A percentile compares a stretch with the other conserved stretches of the same genome.
phyloP scores from a whole-genome alignment of 164 flowering plant genomes.

The Litsea cubeba region DNA sequence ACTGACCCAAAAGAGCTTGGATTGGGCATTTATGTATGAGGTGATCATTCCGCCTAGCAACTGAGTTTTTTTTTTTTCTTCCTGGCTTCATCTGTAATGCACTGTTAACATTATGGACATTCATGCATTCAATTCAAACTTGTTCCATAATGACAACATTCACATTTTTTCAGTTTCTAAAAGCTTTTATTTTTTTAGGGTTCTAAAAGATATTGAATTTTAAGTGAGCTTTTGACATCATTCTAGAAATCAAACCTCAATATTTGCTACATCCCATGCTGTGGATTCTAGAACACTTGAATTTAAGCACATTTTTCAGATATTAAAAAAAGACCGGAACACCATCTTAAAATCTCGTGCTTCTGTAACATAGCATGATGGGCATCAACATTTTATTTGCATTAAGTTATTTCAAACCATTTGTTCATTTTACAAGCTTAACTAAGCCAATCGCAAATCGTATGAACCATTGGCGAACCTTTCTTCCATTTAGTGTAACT shows the following conservation, averaged over 20 bases:
- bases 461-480: background rate
- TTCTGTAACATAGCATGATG: background rate
- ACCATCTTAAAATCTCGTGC: background rate
- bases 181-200: too few species aligned
- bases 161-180: too few species aligned
- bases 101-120: background rate
- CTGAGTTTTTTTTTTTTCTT: too few species aligned
- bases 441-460: too few species aligned
- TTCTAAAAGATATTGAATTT: too few species aligned
- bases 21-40: slow-evolving; percentile 71
- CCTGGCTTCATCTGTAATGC: background rate
- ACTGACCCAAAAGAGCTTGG: slow-evolving; percentile 77
- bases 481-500: background rate
- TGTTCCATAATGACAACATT: too few species aligned
- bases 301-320: background rate
- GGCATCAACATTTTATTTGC: background rate
- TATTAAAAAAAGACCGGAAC: background rate
- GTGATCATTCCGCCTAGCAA: background rate
- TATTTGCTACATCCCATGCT: too few species aligned
- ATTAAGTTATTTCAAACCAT: background rate
- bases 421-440: background rate
- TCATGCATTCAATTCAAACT: background rate
- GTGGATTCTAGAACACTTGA: too few species aligned
- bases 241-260: too few species aligned
- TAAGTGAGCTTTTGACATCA: too few species aligned